These are phyloP conservation scores for Williopsis jadinii DNA, from an alignment of 1,139 yeast genomes.

Conservation along the genomic window DNA sequence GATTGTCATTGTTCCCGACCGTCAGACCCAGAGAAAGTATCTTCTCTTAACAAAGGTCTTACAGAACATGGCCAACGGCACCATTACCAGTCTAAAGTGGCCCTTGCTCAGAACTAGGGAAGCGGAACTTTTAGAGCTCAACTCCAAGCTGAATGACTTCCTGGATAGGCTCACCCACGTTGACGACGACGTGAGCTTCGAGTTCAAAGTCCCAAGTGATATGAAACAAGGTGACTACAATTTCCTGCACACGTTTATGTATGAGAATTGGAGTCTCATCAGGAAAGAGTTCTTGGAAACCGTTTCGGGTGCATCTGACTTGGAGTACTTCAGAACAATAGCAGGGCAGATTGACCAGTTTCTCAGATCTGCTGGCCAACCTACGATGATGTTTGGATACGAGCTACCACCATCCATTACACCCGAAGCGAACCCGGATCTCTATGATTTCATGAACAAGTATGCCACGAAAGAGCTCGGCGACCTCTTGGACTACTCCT, in stretches of 20 bases:
- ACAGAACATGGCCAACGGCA: conserved; percentile 84
- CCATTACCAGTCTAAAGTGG: conserved; percentile 53
- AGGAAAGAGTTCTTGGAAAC: conserved; percentile 33
- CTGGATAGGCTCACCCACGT: conserved; percentile 31
- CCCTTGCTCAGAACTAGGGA: conserved; percentile 39
- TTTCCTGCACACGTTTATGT: conserved; percentile 61
- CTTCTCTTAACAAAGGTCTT: conserved; percentile 79
- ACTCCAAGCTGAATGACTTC: conserved; percentile 40
- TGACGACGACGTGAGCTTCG: conserved; percentile 17
- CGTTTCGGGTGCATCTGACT: conserved; percentile 23
- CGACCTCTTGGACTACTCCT: conserved; percentile 34
- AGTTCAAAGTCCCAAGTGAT: conserved; percentile 2
- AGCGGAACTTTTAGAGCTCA: conserved; percentile 39
- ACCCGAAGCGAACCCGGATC: conserved; percentile 40
- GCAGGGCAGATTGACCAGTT: conserved; percentile 20
- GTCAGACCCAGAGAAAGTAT: conserved; percentile 59
- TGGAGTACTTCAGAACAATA: conserved; percentile 5
- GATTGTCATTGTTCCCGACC: conserved; percentile 32
- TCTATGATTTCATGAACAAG: conserved; percentile 70
- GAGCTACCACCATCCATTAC: conserved; percentile 48
- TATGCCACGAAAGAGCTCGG: conserved; percentile 51
- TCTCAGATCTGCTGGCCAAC: conserved; percentile 34
- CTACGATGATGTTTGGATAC: conserved; percentile 38
- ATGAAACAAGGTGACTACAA: conserved; percentile 35
- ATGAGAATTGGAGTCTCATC: conserved; percentile 51